phyloP scores from a whole-genome alignment of 2,329 filamentous ascomycete species.

The Huntiella moniliformis region DNA sequence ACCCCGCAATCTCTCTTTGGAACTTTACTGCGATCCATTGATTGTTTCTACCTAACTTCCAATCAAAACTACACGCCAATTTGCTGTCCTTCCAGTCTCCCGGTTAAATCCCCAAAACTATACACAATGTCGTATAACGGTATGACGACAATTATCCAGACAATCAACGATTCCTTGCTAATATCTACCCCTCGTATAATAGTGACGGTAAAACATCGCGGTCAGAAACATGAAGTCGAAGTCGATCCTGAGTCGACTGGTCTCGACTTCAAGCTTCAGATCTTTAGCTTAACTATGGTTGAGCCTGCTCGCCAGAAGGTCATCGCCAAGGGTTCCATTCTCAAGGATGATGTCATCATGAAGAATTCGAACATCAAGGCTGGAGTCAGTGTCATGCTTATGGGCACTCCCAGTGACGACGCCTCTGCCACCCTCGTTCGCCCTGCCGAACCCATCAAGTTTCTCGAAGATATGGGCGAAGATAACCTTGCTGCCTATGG shows the following conservation, averaged over 20 bases:
- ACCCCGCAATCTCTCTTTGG: too few relatives aligned
- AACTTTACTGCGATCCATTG: too few relatives aligned
- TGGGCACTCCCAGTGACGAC: constrained; percentile 66
- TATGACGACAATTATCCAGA: too few relatives aligned
- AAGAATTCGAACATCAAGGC: constrained; percentile 69
- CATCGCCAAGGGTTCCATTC: constrained; percentile 76
- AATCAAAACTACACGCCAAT: too few relatives aligned
- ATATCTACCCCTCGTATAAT: not conserved
- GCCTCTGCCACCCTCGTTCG: constrained; percentile 37
- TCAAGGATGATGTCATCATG: constrained; percentile 88
- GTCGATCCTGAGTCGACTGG: constrained; percentile 69
- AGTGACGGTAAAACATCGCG: constrained; percentile 90
- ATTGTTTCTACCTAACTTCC: too few relatives aligned
- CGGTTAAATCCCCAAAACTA: too few relatives aligned
- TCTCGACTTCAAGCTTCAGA: constrained; percentile 87
- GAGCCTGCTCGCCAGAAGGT: constrained; percentile 95
- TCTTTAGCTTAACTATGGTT: constrained; percentile 88
- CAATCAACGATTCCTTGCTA: not conserved
- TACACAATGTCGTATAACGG: too few relatives aligned
- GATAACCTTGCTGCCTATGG: constrained; percentile 72
- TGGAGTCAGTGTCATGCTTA: constrained; percentile 83
- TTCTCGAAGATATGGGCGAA: constrained; percentile 94
- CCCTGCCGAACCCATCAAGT: constrained; percentile 68
- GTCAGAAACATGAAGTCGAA: constrained; percentile 88
- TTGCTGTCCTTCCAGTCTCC: too few relatives aligned